A percentile compares a stretch with the other conserved stretches of the same genome.
Conservation (phyloP, 257 asterid genomes). For the Oldenlandia corymbosa region DNA sequence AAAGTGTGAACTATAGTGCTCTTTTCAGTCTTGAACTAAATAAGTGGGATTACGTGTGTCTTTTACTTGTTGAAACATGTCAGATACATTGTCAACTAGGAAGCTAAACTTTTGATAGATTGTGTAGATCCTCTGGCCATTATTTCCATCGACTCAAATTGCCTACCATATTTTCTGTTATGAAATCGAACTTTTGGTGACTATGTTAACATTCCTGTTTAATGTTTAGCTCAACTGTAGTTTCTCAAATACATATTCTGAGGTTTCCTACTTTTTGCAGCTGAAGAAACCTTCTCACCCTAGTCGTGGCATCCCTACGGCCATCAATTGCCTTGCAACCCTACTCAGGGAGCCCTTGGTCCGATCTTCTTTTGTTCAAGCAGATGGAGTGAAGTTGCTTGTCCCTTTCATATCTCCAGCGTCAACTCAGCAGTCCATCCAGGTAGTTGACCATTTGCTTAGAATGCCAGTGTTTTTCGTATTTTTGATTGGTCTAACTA, state of each 20-base stretch:
- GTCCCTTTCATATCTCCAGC: slow-evolving; percentile 83
- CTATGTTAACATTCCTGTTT: too few relatives aligned
- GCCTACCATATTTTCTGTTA: too few relatives aligned
- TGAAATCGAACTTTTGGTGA: too few relatives aligned
- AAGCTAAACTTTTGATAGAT: too few relatives aligned
- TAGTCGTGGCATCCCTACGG: slow-evolving; percentile 67
- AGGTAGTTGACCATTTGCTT: slow-evolving; percentile 33
- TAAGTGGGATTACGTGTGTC: too few relatives aligned
- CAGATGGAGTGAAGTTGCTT: slow-evolving; percentile 81
- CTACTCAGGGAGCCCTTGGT: slow-evolving; percentile 75
- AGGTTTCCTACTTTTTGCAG: slow-evolving; percentile 30
- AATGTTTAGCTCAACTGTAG: too few relatives aligned
- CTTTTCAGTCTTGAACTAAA: not conserved
- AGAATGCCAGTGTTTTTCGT: not conserved
- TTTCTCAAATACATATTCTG: slow-evolving; percentile 4
- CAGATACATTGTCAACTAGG: too few relatives aligned
- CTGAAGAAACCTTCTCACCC: slow-evolving; percentile 85
- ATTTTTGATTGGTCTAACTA: not conserved
- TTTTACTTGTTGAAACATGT: too few relatives aligned
- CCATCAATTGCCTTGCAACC: slow-evolving; percentile 74
- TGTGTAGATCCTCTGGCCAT: too few relatives aligned
- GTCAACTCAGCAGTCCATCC: slow-evolving; percentile 90
- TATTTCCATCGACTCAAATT: too few relatives aligned
- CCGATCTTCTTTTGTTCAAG: slow-evolving; percentile 81
- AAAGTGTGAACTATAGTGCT: not conserved